Evolutionary conservation across 73 alveolate genomes (phyloP).

Genomic region (Strombidium stylifer): DNA sequence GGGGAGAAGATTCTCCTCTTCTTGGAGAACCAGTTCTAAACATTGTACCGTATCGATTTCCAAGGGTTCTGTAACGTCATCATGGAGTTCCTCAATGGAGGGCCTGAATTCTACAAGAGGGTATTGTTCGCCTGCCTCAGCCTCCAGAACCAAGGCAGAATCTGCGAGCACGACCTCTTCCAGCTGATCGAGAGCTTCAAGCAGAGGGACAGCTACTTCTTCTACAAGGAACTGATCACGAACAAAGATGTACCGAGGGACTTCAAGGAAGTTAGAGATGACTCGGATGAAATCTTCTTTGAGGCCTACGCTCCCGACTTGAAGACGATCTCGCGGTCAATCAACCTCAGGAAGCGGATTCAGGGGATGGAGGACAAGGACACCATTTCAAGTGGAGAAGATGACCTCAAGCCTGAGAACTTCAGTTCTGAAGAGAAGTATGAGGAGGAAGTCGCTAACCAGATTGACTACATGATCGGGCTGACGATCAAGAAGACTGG

Average conservation of each 20-base stretch:
- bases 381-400: no score
- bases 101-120: neutral
- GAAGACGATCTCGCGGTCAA: neutral
- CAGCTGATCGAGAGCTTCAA: conserved; percentile 1
- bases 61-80: neutral
- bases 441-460: no score
- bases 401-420: no score
- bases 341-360: neutral
- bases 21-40: neutral
- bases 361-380: no score
- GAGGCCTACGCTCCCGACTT: conserved; percentile 19
- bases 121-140: neutral
- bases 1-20: conserved; percentile 7
- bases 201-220: conserved; percentile 11
- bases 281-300: conserved; percentile 20
- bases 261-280: conserved; percentile 16
- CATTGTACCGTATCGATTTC: conserved; percentile 15
- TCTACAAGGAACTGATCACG: conserved; percentile 14
- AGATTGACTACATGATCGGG: no score
- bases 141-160: neutral
- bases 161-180: conserved; percentile 28
- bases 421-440: no score
- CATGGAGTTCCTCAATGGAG: conserved; percentile 9
- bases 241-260: neutral
- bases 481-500: no score